Conservation (phyloP, 805 yeast species). For the Yarrowia yakushimensis region DNA sequence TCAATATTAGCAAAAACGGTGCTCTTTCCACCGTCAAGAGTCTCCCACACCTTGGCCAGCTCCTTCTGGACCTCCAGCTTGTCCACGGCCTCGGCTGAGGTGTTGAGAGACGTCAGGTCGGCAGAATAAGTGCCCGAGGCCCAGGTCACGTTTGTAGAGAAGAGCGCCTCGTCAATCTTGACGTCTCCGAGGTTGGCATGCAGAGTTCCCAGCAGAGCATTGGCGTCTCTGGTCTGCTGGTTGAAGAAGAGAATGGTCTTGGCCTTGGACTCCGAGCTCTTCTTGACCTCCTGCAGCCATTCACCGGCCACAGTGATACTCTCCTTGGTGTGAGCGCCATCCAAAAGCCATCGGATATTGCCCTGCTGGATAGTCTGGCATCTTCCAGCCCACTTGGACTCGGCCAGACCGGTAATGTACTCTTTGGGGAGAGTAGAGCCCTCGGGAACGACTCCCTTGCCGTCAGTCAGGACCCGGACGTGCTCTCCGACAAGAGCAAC, state of each 20-base stretch:
- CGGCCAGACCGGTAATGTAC: slow-evolving; percentile 52
- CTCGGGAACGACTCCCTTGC: slow-evolving; percentile 1
- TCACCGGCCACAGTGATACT: slow-evolving; percentile 74
- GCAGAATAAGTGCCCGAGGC: slow-evolving; percentile 64
- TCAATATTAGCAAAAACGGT: slow-evolving; percentile 72
- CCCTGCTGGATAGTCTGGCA: slow-evolving; percentile 65
- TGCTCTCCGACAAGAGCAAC: slow-evolving; percentile 63
- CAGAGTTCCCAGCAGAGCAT: slow-evolving; percentile 55
- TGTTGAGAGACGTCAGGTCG: slow-evolving; percentile 83
- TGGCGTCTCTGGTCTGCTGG: slow-evolving; percentile 90
- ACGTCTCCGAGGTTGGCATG: slow-evolving; percentile 37
- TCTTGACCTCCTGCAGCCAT: slow-evolving; percentile 56
- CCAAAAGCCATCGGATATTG: slow-evolving; percentile 72
- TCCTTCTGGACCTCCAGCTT: slow-evolving; percentile 74
- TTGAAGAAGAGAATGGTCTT: slow-evolving; percentile 68
- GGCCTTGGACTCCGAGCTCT: slow-evolving; percentile 24
- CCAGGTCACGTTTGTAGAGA: slow-evolving; percentile 93
- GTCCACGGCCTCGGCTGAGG: slow-evolving; percentile 73
- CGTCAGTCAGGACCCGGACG: slow-evolving; percentile 18
- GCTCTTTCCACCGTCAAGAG: slow-evolving; percentile 43
- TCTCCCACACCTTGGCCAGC: slow-evolving; percentile 66
- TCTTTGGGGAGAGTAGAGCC: slow-evolving; percentile 28
- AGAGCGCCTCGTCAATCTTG: slow-evolving; percentile 70
- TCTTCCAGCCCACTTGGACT: slow-evolving; percentile 91
- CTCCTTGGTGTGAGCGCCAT: slow-evolving; percentile 95